A percentile compares a stretch with the other conserved stretches of the same genome.
These are phyloP conservation scores for Tuber indicum DNA, from an alignment of 495 filamentous ascomycete genomes.

Conservation along the genomic window DNA sequence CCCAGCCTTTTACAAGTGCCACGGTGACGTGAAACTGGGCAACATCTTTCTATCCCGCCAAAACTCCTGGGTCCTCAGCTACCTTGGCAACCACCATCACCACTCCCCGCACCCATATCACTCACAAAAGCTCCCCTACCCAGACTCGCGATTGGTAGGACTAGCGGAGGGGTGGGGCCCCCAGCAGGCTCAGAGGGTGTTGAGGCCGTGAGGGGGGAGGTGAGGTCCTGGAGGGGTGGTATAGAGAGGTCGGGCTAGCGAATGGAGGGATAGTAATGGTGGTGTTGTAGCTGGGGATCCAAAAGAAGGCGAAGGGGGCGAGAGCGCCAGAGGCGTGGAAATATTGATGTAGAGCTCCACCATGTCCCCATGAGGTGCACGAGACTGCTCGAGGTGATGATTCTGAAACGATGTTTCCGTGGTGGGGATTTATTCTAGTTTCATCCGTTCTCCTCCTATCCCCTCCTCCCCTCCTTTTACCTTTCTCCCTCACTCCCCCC, in stretches of 20 bases:
- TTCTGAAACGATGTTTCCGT: background rate
- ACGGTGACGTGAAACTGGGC: constrained; percentile 41
- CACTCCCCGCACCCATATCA: constrained; percentile 31
- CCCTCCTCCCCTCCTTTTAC: background rate
- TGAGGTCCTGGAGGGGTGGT: background rate
- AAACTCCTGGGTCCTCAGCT: constrained; percentile 33
- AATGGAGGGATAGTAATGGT: background rate
- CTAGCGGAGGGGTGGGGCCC: background rate
- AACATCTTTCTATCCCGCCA: constrained; percentile 33
- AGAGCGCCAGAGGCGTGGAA: background rate
- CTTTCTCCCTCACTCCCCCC: background rate
- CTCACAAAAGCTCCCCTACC: background rate
- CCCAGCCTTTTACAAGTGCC: constrained; percentile 18
- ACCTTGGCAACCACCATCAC: constrained; percentile 40
- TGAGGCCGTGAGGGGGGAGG: background rate
- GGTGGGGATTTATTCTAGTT: background rate
- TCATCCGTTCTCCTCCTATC: background rate
- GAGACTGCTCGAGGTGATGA: background rate
- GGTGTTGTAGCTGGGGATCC: background rate
- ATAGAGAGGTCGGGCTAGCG: background rate
- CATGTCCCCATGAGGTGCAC: background rate
- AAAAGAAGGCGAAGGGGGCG: background rate
- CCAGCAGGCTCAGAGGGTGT: background rate
- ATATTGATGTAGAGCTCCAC: background rate
- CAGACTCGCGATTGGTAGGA: constrained; percentile 4